These are phyloP conservation scores for Candida palmyrensis DNA, from an alignment of 805 yeast species.

Conservation along the genomic window DNA sequence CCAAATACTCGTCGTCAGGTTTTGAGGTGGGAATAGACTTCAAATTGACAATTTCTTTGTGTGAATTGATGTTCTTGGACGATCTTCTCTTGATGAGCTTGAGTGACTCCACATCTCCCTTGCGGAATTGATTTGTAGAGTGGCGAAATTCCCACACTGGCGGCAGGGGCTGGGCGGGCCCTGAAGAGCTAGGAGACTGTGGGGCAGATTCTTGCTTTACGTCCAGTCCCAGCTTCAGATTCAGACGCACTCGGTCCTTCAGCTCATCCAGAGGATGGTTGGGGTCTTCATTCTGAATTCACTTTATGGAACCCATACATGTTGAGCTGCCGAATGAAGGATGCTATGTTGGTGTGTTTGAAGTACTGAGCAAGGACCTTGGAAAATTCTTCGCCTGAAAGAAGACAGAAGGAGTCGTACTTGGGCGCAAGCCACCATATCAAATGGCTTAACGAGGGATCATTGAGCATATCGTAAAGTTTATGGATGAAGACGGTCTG, in stretches of 20 bases:
- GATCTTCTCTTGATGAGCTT: slow-evolving; percentile 77
- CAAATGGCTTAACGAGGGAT: slow-evolving; percentile 59
- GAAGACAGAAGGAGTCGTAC: slow-evolving; percentile 69
- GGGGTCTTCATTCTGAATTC: slow-evolving; percentile 13
- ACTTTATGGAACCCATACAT: slow-evolving; percentile 45
- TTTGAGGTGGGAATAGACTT: slow-evolving; percentile 21
- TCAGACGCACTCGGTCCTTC: no score
- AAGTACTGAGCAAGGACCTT: slow-evolving; percentile 58
- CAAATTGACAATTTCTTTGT: slow-evolving; percentile 34
- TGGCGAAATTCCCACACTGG: slow-evolving; percentile 83
- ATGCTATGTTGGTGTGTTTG: slow-evolving; percentile 41
- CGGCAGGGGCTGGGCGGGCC: slow-evolving; percentile 1
- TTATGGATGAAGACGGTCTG: slow-evolving; percentile 74
- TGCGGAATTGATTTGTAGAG: slow-evolving; percentile 68
- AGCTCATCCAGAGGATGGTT: slow-evolving; percentile 2
- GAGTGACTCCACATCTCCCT: slow-evolving; percentile 74
- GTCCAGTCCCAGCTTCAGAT: no score
- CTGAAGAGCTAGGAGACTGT: no score
- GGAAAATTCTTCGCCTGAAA: slow-evolving; percentile 84
- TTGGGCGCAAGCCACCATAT: slow-evolving; percentile 76
- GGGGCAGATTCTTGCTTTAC: no score
- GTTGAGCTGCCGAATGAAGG: slow-evolving; percentile 38
- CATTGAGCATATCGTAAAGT: slow-evolving; percentile 86
- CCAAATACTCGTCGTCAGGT: slow-evolving; percentile 4
- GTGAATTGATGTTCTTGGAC: slow-evolving; percentile 31